Base-by-base conservation (phyloP, 371 early-diverging fungal genomes). In the Lichtheimia corymbifera region DNA sequence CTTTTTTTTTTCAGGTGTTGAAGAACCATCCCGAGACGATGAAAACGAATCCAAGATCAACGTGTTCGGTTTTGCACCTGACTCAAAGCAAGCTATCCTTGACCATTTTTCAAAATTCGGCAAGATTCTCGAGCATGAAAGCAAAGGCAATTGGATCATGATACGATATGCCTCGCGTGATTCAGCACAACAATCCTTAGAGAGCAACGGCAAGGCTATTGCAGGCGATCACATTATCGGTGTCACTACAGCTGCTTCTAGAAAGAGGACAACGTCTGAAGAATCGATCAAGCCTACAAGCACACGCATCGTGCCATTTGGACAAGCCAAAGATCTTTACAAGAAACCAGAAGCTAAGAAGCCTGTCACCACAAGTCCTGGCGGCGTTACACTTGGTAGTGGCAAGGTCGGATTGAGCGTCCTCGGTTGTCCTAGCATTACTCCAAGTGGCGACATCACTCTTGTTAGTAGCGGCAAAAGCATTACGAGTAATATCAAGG, bases 371-470 rank as follows among this genome's bases (percentile, higher is more conserved):
- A 14, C 15, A 4, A 43, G 40, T n/a, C 54, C 40, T 4, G 2
- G 18, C 17, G 11, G 27, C 7, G 24, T n/a, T 2, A 22, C 13
- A 1, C 27, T 62, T n/a, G 62, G 62, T 7, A 62, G 56, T 35
- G 62, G 62, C 24, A 55, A 62, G 25, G 50, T 45, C 13, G 62
- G 62, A 7, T 35, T 62, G 25, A 62, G 62, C 25, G 62, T 56
- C 1, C 43, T 62, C 5, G 55, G 47, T 25, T 27, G 20, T 18
- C 62, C 62, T 11, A 55, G 35, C 13, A 56, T 62, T 2, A 62
- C 35, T 27, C 50, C 62, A 4, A 18, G 17, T 17, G 62, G 50
- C 4, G 51, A 47, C 25, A 43, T 62, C 30, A 56, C 35, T 7
- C 40, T 62, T 0, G 47, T 62, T 22, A 50, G 55, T 27, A 25